Base-by-base conservation (phyloP, 2,329 filamentous ascomycete genomes). In the Incumbomyces lentus region DNA sequence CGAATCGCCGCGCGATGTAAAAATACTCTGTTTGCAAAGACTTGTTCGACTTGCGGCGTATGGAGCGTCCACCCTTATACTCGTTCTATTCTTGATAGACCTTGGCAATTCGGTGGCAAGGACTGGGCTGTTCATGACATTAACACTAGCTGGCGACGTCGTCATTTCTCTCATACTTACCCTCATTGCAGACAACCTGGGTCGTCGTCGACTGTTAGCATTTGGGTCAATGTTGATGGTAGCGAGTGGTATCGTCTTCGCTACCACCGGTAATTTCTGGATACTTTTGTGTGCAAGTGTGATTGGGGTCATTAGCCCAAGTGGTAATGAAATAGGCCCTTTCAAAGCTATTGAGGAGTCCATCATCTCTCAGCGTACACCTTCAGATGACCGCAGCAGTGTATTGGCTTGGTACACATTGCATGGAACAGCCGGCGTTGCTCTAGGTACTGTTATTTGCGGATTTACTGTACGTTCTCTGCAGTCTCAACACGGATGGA, bases 261-360 rank as follows among this genome's bases (percentile, higher is more conserved):
- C 68, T 0, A 43, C 71, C 1, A 72, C 69, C 47, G 72, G 74
- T 18, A 75, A 75, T 49, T 82, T 73, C 53, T 81, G 77, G 76
- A 61, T 78, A 12, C 61, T 82, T 5, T 60, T 82, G 2, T 53
- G 68, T 0, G 78, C 78, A 0, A 76, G 77, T 1, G 69, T 81
- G 2, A 63, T 79, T 2, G 78, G 79, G 1, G 76, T 82, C 3
- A 73, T 82, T 44, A 79, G 74, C 58, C 72, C 78, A 0, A 49
- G 44, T 43, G 80, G 80, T 6, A 74, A 77, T 13, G 81, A 84
- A 53, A 81, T 83, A 57, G 81, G 80, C 0, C 80, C 81, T 0
- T 84, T 84, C 53, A 68, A 79, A 32, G 77, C 77, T 2, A 76
- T 84, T 29, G 81, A 84, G 58, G 79, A 84, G 65, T 78, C 74